These are phyloP conservation scores for Alloteropsis semialata DNA, from an alignment of 176 grass and related monocot genomes.

Conservation along the genomic window DNA sequence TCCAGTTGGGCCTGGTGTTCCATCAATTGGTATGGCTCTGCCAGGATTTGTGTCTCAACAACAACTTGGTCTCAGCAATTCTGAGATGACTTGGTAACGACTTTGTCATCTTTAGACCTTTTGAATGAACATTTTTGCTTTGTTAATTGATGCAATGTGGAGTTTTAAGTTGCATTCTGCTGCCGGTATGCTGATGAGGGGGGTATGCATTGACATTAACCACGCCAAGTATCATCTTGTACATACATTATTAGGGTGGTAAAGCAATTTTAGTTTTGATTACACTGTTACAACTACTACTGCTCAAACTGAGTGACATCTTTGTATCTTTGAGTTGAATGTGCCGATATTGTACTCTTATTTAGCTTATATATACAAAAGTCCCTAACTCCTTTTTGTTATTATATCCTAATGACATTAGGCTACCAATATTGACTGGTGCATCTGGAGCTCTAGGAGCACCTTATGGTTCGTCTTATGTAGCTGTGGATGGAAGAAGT, in stretches of 20 bases:
- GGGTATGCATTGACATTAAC: neutral
- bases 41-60: conserved; percentile 93
- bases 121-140: conserved; percentile 1
- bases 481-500: conserved; percentile 59
- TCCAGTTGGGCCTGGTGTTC: conserved; percentile 66
- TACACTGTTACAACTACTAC: conserved; percentile 12
- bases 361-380: neutral
- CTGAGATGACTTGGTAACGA: conserved; percentile 90
- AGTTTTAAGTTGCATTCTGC: neutral
- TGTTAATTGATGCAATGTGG: neutral
- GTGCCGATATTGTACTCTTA: neutral
- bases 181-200: neutral
- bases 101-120: conserved; percentile 8
- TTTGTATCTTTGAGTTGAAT: conserved; percentile 1
- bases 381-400: neutral
- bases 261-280: neutral
- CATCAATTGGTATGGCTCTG: conserved; percentile 78
- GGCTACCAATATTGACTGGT: conserved; percentile 73
- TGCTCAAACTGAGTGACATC: neutral
- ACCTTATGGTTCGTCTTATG: conserved; percentile 69
- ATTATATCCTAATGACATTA: conserved; percentile 38
- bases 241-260: neutral
- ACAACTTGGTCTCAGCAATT: conserved; percentile 69
- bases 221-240: neutral
- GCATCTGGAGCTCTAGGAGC: conserved; percentile 53